These are phyloP conservation scores for Fusarium sp. DNA, from an alignment of 2,329 filamentous ascomycete species.

Conservation along the genomic window DNA sequence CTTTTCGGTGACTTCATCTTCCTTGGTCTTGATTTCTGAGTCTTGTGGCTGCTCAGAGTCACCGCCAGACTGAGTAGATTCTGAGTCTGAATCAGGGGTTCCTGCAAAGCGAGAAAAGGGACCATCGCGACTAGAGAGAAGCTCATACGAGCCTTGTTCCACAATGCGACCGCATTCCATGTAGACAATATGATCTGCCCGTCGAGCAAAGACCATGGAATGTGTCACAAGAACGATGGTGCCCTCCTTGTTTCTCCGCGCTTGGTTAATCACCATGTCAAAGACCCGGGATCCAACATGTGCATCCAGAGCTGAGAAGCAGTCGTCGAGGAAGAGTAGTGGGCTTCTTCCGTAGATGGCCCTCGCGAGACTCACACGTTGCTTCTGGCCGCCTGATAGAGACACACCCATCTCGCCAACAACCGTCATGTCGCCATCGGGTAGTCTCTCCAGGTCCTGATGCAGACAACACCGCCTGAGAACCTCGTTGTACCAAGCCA, in stretches of 20 bases:
- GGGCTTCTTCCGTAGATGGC: conserved; percentile 17
- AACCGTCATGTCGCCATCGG: conserved; percentile 24
- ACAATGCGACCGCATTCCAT: conserved; percentile 10
- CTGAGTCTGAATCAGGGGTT: not conserved
- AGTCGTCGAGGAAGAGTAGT: conserved; percentile 23
- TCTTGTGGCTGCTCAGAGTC: rapidly evolving
- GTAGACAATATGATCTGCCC: conserved; percentile 21
- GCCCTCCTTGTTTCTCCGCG: not conserved
- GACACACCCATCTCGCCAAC: conserved; percentile 27
- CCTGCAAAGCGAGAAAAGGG: conserved; percentile 2
- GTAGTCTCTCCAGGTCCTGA: conserved; percentile 7
- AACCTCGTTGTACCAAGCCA: conserved; percentile 19
- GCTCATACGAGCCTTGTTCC: conserved; percentile 16
- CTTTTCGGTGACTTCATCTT: not conserved
- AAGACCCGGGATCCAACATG: conserved; percentile 22
- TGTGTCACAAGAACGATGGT: conserved; percentile 14
- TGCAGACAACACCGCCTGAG: conserved; percentile 18
- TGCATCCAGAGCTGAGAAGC: conserved; percentile 20
- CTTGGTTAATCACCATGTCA: conserved; percentile 19
- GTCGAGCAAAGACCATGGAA: conserved; percentile 18
- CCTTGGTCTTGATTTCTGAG: rapidly evolving
- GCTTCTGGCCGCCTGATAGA: conserved; percentile 20
- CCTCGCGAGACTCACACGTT: conserved; percentile 24
- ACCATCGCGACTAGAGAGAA: not conserved
- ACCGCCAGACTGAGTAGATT: not conserved